phyloP scores from a whole-genome alignment of 768 basidiomycete species.

The Astraeus odoratus region DNA sequence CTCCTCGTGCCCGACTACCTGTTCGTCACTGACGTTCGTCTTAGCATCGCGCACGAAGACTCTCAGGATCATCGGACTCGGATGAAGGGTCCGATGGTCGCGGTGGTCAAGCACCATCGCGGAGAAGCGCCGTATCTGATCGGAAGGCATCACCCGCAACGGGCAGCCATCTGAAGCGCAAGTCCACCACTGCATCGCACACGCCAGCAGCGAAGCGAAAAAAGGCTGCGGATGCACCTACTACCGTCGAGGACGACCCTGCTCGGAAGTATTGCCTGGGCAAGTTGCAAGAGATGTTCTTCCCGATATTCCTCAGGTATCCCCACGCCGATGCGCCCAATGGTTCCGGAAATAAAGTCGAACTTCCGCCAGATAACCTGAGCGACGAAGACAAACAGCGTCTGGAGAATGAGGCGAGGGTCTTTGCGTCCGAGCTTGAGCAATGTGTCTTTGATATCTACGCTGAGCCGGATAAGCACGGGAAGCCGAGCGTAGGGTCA shows the following conservation, averaged over 20 bases:
- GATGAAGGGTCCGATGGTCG: constrained; percentile 31
- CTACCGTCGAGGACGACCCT: constrained; percentile 54
- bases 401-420: constrained; percentile 50
- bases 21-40: constrained; percentile 8
- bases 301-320: constrained; percentile 64
- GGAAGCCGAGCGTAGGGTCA: constrained; percentile 51
- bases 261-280: constrained; percentile 73
- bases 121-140: constrained; percentile 15
- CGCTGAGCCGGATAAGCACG: constrained; percentile 68
- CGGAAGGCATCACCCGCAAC: constrained; percentile 16
- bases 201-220: constrained; percentile 42
- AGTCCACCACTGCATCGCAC: constrained; percentile 33
- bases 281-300: constrained; percentile 68
- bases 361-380: constrained; percentile 47
- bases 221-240: constrained; percentile 34
- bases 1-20: constrained; percentile 5
- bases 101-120: constrained; percentile 4
- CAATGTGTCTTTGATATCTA: constrained; percentile 68
- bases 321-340: constrained; percentile 42
- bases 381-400: constrained; percentile 52
- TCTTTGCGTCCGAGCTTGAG: constrained; percentile 69
- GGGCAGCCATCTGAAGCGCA: constrained; percentile 43
- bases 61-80: constrained; percentile 37
- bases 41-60: constrained; percentile 40
- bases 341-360: constrained; percentile 26